Evolutionary conservation across 1,284 basidiomycete genomes (phyloP).

Genomic region (Rhodotorula sp.): DNA sequence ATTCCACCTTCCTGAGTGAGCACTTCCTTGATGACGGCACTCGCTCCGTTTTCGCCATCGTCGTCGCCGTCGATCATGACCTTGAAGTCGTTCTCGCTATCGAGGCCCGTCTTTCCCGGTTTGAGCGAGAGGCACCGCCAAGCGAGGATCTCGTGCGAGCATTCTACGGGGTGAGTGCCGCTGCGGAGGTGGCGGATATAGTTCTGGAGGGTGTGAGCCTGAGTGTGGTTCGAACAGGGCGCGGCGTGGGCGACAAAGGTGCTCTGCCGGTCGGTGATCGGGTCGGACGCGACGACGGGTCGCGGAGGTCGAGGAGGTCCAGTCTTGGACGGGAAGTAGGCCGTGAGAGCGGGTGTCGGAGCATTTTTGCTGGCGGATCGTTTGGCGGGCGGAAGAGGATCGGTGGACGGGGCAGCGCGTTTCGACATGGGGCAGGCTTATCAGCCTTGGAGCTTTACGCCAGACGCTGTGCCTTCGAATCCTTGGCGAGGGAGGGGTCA

Average conservation of each 20-base stretch:
- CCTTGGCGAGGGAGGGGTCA: too few species aligned
- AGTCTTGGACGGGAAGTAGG: slow-evolving; percentile 10
- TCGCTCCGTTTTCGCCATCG: slow-evolving; percentile 70
- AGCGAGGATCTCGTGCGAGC: slow-evolving; percentile 68
- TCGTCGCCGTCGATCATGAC: slow-evolving; percentile 62
- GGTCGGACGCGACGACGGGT: slow-evolving; percentile 25
- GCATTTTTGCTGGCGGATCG: background rate
- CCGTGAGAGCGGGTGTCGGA: background rate
- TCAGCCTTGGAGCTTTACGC: too few species aligned
- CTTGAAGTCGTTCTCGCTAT: slow-evolving; percentile 67
- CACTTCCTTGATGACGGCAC: slow-evolving; percentile 62
- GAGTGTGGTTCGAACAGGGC: slow-evolving; percentile 6
- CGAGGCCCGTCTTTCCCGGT: slow-evolving; percentile 64
- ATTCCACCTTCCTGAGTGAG: slow-evolving; percentile 64
- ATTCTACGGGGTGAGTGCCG: slow-evolving; percentile 41
- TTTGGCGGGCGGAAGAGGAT: slow-evolving; percentile 4
- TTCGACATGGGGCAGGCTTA: background rate
- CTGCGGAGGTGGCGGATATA: slow-evolving; percentile 15
- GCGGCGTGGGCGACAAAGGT: slow-evolving; percentile 36
- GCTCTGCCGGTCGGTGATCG: slow-evolving; percentile 32
- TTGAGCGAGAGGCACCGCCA: slow-evolving; percentile 74
- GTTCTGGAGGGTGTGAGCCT: slow-evolving; percentile 16
- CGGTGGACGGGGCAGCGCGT: background rate
- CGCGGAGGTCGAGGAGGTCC: slow-evolving; percentile 5
- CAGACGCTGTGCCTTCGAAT: too few species aligned